Conservation (phyloP, 2,329 filamentous ascomycete genomes). For the Emmonsiellopsis sp. region DNA sequence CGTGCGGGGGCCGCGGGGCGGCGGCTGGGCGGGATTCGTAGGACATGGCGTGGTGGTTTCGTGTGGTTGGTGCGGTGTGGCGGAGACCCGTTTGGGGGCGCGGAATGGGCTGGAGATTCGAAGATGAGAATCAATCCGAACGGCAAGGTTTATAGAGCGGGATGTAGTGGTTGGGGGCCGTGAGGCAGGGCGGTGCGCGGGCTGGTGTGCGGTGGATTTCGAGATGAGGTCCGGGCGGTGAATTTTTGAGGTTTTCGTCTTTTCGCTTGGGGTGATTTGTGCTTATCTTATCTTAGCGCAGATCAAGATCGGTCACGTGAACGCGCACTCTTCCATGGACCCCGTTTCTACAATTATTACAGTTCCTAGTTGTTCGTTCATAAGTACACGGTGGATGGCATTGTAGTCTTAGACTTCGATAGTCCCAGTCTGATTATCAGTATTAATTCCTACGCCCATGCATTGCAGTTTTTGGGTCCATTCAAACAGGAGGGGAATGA, state of each 20-base stretch:
- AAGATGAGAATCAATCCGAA: too few relatives aligned
- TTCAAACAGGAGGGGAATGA: neutral
- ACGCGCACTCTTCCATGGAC: neutral
- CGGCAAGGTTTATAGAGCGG: too few relatives aligned
- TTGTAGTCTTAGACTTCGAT: too few relatives aligned
- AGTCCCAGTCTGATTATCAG: too few relatives aligned
- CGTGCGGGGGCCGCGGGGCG: constrained; percentile 41
- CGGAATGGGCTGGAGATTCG: too few relatives aligned
- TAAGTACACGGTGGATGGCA: too few relatives aligned
- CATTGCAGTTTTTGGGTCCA: neutral
- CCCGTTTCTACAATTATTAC: too few relatives aligned
- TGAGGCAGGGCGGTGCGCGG: constrained; percentile 8
- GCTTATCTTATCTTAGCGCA: constrained; percentile 35
- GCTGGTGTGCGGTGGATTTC: neutral
- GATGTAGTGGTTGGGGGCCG: neutral
- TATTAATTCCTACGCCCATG: too few relatives aligned
- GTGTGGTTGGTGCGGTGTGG: constrained; percentile 6
- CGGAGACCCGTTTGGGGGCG: constrained; percentile 8
- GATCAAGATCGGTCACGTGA: constrained; percentile 10
- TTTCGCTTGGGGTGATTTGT: constrained; percentile 22
- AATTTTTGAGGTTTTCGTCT: constrained; percentile 40
- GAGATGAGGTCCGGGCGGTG: constrained; percentile 14
- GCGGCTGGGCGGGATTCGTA: constrained; percentile 33
- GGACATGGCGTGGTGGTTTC: constrained; percentile 27
- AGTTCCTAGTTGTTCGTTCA: too few relatives aligned